These are phyloP conservation scores for Balakata baccata DNA, from an alignment of 345 rosid species.

Conservation along the genomic window DNA sequence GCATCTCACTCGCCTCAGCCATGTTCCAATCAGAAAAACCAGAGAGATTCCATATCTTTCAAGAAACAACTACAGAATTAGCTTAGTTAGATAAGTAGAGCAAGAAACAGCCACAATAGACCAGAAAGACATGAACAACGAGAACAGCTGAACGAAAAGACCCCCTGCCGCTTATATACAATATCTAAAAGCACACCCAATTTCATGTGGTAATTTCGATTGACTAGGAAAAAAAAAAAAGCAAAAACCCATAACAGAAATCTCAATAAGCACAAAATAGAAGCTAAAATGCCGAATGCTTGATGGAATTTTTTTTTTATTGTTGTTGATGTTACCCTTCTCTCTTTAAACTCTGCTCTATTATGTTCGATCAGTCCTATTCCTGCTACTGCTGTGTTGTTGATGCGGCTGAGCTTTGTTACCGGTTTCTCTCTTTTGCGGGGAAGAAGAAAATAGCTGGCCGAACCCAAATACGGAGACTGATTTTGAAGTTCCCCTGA, in stretches of 20 bases:
- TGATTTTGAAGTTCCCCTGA: constrained; percentile 28
- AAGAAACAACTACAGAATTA: constrained; percentile 9
- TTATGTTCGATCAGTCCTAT: constrained; percentile 8
- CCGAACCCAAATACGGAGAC: constrained; percentile 30
- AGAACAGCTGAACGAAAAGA: constrained; percentile 1
- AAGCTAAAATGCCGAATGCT: neutral
- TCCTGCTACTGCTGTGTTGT: neutral
- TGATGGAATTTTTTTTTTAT: neutral
- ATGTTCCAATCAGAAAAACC: too few relatives aligned
- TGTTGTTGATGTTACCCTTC: neutral
- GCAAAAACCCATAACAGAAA: neutral
- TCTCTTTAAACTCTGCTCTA: neutral
- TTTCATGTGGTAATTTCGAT: constrained; percentile 4
- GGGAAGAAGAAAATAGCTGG: constrained; percentile 30
- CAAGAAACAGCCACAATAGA: neutral
- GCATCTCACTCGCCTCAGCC: too few relatives aligned
- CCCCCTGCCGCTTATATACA: constrained; percentile 17
- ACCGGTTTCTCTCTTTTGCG: constrained; percentile 25
- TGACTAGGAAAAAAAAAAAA: neutral
- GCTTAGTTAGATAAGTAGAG: constrained; percentile 6
- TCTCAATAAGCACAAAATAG: neutral
- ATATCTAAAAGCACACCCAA: neutral
- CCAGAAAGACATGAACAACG: neutral
- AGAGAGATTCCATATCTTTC: constrained; percentile 20
- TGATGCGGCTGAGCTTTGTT: constrained; percentile 11